Evolutionary conservation across 2,329 filamentous ascomycete genomes (phyloP).

Genomic region (Golovinomyces cichoracearum): DNA sequence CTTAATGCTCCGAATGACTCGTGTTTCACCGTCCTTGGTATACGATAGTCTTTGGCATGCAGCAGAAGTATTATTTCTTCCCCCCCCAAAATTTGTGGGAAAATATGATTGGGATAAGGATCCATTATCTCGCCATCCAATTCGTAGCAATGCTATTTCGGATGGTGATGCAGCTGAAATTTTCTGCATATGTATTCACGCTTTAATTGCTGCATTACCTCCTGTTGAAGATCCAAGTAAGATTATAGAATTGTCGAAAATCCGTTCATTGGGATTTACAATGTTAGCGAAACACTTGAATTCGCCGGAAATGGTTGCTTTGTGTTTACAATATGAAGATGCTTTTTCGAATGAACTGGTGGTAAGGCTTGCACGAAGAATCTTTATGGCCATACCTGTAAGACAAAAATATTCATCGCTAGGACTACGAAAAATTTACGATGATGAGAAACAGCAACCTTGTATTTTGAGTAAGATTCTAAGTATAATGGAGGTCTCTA

Average conservation of each 20-base stretch:
- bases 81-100: conserved; percentile 17
- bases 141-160: conserved; percentile 6
- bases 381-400: conserved; percentile 28
- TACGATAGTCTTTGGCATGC: conserved; percentile 40
- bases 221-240: conserved; percentile 10
- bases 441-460: conserved; percentile 6
- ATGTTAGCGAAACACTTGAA: conserved; percentile 21
- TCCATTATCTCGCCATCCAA: neutral
- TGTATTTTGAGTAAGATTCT: conserved; percentile 10
- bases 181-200: conserved; percentile 33
- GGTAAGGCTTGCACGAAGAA: conserved; percentile 28
- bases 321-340: conserved; percentile 36
- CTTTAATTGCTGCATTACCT: conserved; percentile 31
- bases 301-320: conserved; percentile 21
- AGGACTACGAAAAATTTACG: conserved; percentile 9
- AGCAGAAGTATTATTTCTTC: conserved; percentile 29
- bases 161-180: conserved; percentile 12
- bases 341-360: conserved; percentile 35
- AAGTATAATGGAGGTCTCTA: conserved; percentile 20
- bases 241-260: conserved; percentile 33
- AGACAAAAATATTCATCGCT: conserved; percentile 12
- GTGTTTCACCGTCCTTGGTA: conserved; percentile 29
- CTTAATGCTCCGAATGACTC: conserved; percentile 32
- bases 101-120: conserved; percentile 10
- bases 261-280: conserved; percentile 21